Conservation (phyloP, 257 asterid species). For the Solanum rostratum region DNA sequence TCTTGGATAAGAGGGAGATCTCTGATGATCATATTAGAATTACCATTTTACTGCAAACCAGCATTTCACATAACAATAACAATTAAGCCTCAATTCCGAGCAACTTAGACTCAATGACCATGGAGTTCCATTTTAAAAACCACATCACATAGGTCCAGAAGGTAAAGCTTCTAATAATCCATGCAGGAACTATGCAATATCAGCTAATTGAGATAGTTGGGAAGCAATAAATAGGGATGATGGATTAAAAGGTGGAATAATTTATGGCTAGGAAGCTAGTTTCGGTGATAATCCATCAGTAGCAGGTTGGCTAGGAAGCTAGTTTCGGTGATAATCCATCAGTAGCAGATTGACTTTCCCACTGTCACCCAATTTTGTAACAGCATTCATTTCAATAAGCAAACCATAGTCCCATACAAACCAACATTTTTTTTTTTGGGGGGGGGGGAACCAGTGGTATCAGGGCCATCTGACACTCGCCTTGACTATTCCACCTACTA, state of each 20-base stretch:
- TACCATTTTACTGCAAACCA: background rate
- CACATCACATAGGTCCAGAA: background rate
- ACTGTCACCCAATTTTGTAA: background rate
- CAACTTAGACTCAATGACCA: background rate
- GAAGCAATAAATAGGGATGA: background rate
- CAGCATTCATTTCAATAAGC: background rate
- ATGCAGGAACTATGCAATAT: background rate
- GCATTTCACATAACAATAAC: background rate
- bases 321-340: background rate
- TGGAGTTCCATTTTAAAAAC: background rate
- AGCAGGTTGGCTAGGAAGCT: background rate
- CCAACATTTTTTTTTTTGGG: background rate
- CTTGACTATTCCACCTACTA: background rate
- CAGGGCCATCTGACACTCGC: background rate
- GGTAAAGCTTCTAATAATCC: background rate
- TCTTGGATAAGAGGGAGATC: background rate
- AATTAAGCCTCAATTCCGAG: background rate
- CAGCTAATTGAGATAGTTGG: background rate
- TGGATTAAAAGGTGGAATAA: background rate
- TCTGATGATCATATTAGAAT: background rate
- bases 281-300: background rate
- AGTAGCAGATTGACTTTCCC: background rate
- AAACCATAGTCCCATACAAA: background rate
- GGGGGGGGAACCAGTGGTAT: background rate
- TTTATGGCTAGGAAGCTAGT: background rate